Evolutionary conservation across 495 filamentous ascomycete genomes (phyloP).

Genomic region (Lentithecium fluviatile): DNA sequence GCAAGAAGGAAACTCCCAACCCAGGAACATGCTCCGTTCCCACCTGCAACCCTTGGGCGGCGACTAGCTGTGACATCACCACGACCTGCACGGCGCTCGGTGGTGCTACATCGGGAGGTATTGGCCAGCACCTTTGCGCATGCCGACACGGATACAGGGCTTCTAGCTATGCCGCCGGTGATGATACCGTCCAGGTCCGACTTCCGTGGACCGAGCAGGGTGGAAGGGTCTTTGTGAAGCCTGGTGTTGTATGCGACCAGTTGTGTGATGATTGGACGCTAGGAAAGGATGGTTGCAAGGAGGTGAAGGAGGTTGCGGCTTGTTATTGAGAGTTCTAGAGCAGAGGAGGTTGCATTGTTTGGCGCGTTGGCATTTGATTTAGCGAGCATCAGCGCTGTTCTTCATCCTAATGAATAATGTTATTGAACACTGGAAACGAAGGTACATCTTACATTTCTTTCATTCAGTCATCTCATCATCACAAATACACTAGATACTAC

Average conservation of each 20-base stretch:
- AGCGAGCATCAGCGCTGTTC: background rate
- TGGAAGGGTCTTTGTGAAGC: conserved; percentile 43
- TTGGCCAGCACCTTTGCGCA: conserved; percentile 25
- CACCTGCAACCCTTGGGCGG: conserved; percentile 26
- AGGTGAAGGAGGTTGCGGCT: conserved; percentile 31
- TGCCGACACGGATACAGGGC: conserved; percentile 33
- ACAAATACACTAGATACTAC: too few species aligned
- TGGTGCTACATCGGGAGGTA: background rate
- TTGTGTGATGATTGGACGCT: conserved; percentile 34
- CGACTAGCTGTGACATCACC: conserved; percentile 27
- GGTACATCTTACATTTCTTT: too few species aligned
- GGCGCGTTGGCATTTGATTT: background rate
- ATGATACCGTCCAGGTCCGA: conserved; percentile 30
- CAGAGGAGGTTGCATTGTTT: background rate
- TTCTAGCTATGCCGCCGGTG: background rate
- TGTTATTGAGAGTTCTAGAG: background rate
- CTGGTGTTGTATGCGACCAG: conserved; percentile 40
- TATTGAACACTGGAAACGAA: too few species aligned
- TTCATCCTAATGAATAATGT: too few species aligned
- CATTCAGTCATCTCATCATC: too few species aligned
- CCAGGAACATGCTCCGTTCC: background rate
- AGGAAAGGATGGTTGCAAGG: conserved; percentile 37
- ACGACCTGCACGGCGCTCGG: conserved; percentile 26
- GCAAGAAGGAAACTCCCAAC: background rate
- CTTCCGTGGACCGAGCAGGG: conserved; percentile 34